phyloP scores from a whole-genome alignment of 768 basidiomycete species.

The Suillus clintonianus region DNA sequence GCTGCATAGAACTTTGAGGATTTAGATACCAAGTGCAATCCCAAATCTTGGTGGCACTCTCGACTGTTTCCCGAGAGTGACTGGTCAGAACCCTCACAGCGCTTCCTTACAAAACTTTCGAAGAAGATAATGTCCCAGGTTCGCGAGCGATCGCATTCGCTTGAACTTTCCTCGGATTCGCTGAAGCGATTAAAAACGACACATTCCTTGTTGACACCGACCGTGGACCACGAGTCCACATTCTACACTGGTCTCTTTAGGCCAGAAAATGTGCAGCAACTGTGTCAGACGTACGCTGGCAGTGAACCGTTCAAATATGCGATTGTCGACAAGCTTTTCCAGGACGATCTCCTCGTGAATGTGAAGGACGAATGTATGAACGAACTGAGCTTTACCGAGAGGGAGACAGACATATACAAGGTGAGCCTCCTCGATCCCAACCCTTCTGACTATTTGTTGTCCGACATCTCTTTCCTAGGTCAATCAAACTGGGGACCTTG shows the following conservation, averaged over 20 bases:
- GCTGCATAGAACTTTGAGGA: too few relatives aligned
- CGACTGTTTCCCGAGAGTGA: too few relatives aligned
- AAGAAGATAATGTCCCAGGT: slow-evolving; percentile 43
- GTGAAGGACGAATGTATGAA: slow-evolving; percentile 84
- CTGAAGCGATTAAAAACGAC: slow-evolving; percentile 40
- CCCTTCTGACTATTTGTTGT: slow-evolving; percentile 5
- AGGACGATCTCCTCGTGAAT: slow-evolving; percentile 74
- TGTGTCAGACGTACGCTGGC: slow-evolving; percentile 56
- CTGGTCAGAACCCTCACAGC: neutral
- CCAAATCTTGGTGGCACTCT: too few relatives aligned
- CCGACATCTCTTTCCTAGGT: slow-evolving; percentile 53
- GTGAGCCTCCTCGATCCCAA: slow-evolving; percentile 34
- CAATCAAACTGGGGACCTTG: slow-evolving; percentile 95
- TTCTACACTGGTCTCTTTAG: slow-evolving; percentile 53
- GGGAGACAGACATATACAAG: slow-evolving; percentile 99
- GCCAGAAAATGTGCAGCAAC: slow-evolving; percentile 51
- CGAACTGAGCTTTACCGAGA: slow-evolving; percentile 84
- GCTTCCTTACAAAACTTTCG: slow-evolving; percentile 1
- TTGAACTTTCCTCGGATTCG: slow-evolving; percentile 24
- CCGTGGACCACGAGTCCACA: slow-evolving; percentile 18
- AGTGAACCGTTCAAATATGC: slow-evolving; percentile 82
- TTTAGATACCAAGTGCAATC: too few relatives aligned
- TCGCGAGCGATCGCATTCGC: slow-evolving; percentile 49
- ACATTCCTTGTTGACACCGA: slow-evolving; percentile 27
- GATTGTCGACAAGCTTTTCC: slow-evolving; percentile 78